Conservation (phyloP, 805 yeast species). For the Nakazawaea laoshanensis region DNA sequence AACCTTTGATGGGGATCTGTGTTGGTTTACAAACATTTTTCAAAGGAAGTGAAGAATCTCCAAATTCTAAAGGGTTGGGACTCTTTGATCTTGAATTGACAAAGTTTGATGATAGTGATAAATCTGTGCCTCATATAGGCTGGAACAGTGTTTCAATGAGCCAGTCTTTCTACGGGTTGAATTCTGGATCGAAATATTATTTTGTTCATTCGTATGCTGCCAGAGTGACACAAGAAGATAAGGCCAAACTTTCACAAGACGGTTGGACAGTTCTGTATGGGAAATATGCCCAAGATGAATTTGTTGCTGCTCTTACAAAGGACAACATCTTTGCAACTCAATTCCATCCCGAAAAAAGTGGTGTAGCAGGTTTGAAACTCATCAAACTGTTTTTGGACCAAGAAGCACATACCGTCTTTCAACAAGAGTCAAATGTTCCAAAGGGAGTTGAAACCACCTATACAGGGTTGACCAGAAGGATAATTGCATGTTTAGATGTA, state of each 20-base stretch:
- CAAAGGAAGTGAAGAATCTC: conserved; percentile 65
- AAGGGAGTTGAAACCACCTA: conserved; percentile 17
- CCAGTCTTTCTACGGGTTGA: conserved; percentile 49
- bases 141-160: conserved; percentile 53
- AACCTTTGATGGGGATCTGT: conserved; percentile 93
- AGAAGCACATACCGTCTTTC: conserved; percentile 17
- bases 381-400: conserved; percentile 63
- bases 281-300: conserved; percentile 68
- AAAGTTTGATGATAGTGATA: conserved; percentile 53
- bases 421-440: conserved; percentile 4
- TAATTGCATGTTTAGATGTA: conserved; percentile 96
- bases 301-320: conserved; percentile 73
- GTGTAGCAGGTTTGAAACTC: conserved; percentile 77
- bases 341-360: conserved; percentile 99
- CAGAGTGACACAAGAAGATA: conserved; percentile 33
- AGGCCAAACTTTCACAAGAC: conserved; percentile 22
- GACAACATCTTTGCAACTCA: conserved; percentile 90
- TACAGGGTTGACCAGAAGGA: conserved; percentile 75
- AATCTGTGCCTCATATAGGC: conserved; percentile 95
- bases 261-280: conserved; percentile 73
- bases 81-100: conserved; percentile 42
- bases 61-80: conserved; percentile 49
- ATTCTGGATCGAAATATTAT: conserved; percentile 67
- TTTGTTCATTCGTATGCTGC: conserved; percentile 95
- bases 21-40: conserved; percentile 91